Conservation (phyloP, 2,329 filamentous ascomycete genomes). For the Fusarium sp. region DNA sequence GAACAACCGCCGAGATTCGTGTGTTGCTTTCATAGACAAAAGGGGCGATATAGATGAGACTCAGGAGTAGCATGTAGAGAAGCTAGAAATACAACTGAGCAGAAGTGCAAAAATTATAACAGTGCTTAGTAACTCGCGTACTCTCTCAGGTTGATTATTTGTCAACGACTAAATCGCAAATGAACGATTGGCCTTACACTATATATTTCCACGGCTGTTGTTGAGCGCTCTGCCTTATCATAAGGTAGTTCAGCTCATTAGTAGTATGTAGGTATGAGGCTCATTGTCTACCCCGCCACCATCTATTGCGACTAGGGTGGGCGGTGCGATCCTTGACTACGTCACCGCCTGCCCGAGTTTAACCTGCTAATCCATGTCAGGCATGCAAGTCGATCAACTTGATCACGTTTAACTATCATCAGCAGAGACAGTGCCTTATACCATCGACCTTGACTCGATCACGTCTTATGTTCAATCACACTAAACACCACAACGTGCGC, state of each 20-base stretch:
- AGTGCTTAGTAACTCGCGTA: neutral
- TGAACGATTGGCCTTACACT: neutral
- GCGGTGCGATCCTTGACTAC: constrained; percentile 38
- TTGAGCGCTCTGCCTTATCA: neutral
- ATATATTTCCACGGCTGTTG: neutral
- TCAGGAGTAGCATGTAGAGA: neutral
- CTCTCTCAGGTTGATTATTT: neutral
- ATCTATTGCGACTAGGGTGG: constrained; percentile 23
- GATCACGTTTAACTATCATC: constrained; percentile 29
- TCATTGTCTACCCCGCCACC: constrained; percentile 32
- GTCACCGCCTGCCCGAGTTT: constrained; percentile 38
- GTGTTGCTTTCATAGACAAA: constrained; percentile 61
- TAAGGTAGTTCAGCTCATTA: neutral
- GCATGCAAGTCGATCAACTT: constrained; percentile 14
- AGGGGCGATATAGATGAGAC: no score
- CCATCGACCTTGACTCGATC: neutral
- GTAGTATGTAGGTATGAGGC: constrained; percentile 7
- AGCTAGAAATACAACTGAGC: neutral
- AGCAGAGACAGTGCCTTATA: constrained; percentile 2
- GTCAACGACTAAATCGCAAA: neutral
- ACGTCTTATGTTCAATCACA: neutral
- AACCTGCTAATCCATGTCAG: constrained; percentile 21
- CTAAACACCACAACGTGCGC: neutral
- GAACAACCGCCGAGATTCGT: constrained; percentile 67
- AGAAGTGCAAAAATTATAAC: neutral